Percentiles rank a stretch among this genome's conserved stretches.
Evolutionary conservation across 1,284 basidiomycete genomes (phyloP).

Genomic region (Leccinum pachyderme): DNA sequence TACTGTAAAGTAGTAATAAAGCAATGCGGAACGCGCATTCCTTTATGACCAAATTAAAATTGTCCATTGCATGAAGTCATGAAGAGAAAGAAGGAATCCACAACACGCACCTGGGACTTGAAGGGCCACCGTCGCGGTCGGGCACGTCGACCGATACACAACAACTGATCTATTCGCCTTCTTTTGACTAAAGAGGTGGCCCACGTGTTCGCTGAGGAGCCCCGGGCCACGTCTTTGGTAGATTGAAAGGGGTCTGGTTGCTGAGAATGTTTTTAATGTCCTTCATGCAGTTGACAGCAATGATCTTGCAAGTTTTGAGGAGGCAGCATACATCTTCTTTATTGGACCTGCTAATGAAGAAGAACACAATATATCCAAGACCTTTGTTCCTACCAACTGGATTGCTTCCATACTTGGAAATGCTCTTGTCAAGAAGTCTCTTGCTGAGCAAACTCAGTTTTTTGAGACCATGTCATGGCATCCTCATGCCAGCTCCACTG

Average conservation of each 20-base stretch:
- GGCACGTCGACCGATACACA: too few relatives aligned
- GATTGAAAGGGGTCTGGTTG: neutral
- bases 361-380: neutral
- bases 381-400: neutral
- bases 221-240: too few relatives aligned
- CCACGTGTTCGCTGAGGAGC: too few relatives aligned
- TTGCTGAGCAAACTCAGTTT: neutral
- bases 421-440: neutral
- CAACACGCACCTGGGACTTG: conserved; percentile 20
- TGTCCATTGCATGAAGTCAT: conserved; percentile 2
- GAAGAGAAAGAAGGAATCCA: neutral
- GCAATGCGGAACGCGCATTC: conserved; percentile 1
- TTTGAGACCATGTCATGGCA: neutral
- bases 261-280: neutral
- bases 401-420: neutral
- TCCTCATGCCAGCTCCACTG: neutral
- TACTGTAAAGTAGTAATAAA: neutral
- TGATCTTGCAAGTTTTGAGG: neutral
- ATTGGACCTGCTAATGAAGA: neutral
- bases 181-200: too few relatives aligned
- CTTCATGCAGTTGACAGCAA: neutral
- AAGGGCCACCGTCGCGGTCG: too few relatives aligned
- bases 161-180: too few relatives aligned
- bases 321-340: neutral
- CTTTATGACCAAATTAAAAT: neutral